Percentiles rank a stretch among this genome's conserved stretches.
Conservation (phyloP, 2,329 filamentous ascomycete species). For the Botrytis hyacinthi region DNA sequence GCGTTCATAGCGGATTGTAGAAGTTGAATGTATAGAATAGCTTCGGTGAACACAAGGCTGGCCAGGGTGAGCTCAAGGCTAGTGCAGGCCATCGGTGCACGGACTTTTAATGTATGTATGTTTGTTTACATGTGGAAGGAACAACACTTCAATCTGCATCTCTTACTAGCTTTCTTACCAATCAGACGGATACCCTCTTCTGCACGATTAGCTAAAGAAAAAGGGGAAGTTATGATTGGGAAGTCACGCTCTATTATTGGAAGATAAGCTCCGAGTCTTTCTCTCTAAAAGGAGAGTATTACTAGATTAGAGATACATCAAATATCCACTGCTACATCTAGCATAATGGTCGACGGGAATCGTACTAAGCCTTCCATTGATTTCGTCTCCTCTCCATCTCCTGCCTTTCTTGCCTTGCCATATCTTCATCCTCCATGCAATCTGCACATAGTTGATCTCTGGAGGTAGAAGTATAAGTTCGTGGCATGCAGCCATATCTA, state of each 20-base stretch:
- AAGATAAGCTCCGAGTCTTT: background rate
- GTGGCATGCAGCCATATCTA: background rate
- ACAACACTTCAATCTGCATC: background rate
- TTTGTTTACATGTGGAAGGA: background rate
- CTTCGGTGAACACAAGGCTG: slow-evolving; percentile 16
- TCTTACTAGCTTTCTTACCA: background rate
- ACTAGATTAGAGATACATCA: background rate
- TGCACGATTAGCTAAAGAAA: background rate
- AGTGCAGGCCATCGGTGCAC: slow-evolving; percentile 10
- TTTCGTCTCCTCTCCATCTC: background rate
- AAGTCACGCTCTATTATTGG: background rate
- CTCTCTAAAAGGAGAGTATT: background rate
- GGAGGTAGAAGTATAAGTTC: background rate
- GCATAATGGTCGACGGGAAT: background rate
- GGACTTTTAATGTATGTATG: background rate
- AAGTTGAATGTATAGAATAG: background rate
- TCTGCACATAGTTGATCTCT: background rate
- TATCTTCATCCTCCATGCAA: background rate
- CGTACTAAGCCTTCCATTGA: background rate
- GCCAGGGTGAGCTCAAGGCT: slow-evolving; percentile 19
- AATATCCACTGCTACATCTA: background rate
- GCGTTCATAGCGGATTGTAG: slow-evolving; percentile 9
- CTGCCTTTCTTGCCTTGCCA: background rate
- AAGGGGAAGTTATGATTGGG: background rate
- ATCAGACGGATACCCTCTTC: background rate